Evolutionary conservation across 768 basidiomycete genomes (phyloP).

Genomic region (Lactarius sanguifluus): DNA sequence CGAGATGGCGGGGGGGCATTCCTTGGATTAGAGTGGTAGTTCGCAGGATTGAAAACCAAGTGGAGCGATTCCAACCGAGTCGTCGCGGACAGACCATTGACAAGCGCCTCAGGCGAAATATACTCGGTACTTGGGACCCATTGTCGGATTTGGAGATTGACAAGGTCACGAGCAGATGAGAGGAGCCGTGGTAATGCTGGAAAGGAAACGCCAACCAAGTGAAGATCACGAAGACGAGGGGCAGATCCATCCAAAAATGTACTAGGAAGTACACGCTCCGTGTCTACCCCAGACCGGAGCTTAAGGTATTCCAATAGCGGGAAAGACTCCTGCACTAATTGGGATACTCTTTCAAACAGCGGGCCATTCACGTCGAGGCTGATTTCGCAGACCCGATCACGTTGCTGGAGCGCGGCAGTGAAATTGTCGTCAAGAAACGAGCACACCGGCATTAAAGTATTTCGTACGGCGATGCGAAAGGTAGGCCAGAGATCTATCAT

Average conservation of each 20-base stretch:
- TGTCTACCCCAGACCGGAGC: background rate
- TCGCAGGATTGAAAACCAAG: background rate
- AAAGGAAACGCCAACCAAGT: background rate
- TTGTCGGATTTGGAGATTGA: background rate
- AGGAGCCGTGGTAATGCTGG: background rate
- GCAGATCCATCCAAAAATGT: background rate
- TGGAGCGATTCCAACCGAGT: background rate
- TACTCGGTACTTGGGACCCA: background rate
- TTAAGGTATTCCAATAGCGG: background rate
- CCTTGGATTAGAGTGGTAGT: background rate
- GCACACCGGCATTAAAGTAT: background rate
- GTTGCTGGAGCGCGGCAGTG: constrained; percentile 1
- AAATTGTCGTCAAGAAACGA: background rate
- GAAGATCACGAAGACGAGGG: background rate
- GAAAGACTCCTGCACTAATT: background rate
- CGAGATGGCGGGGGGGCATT: background rate
- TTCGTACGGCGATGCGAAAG: background rate
- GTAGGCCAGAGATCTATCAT: constrained; percentile 8
- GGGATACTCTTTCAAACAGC: background rate
- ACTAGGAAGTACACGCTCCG: background rate
- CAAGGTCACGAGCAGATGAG: background rate
- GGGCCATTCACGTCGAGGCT: background rate
- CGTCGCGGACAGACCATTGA: background rate
- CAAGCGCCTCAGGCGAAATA: constrained; percentile 3
- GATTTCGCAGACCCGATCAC: constrained; percentile 8